Base-by-base conservation (phyloP, 306 rosid genomes). In the Styphnolobium japonicum region DNA sequence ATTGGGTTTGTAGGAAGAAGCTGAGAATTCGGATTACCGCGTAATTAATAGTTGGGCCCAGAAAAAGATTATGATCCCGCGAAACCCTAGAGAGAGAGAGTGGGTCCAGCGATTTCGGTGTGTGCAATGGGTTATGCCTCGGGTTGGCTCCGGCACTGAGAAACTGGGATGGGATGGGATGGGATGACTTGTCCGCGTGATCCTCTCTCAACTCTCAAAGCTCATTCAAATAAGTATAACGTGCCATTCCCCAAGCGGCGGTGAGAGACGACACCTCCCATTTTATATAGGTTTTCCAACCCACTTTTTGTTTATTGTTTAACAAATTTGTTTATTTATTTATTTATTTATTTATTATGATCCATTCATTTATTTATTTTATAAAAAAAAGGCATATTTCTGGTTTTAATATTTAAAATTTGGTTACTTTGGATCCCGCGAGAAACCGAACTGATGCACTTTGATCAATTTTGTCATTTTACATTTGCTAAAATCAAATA, bases 11-110 rank as follows among this genome's bases (percentile, higher is more conserved):
- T 29, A 10, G 42, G 57, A 34, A 4, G 75, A 75, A 56, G 81
- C 96, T 70, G 56, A 80, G 73, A 85, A 82, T 51, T 78, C 89
- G 92, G 90, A 80, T 79, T 83, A 87, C 90, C 92, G 51, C 42
- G 80, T n/a, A 82, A 86, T 36, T 65, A 88, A 70, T 66, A 78
- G 78, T 77, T 51, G 64, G 6, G 58, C n/a, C 49, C 16, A 37
- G 31, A 23, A 40, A 71, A 9, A 10, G 27, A 70, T 48, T 11
- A 70, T 37, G 92, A 82, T 79, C 82, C 67, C 75, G 71, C 75
- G 80, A 57, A 73, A 66, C 67, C 79, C 81, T 64, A 79, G 75
- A 53, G 72, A 66, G 48, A 53, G 40, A 37, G 46, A 67, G 42
- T 49, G 57, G 12, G 22, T 80, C 87, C 87, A 81, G 33, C 82